Evolutionary conservation across 2,329 filamentous ascomycete species (phyloP), one percentile per base, ranked within the genome.

Genomic region (Talaromyces piceae): DNA sequence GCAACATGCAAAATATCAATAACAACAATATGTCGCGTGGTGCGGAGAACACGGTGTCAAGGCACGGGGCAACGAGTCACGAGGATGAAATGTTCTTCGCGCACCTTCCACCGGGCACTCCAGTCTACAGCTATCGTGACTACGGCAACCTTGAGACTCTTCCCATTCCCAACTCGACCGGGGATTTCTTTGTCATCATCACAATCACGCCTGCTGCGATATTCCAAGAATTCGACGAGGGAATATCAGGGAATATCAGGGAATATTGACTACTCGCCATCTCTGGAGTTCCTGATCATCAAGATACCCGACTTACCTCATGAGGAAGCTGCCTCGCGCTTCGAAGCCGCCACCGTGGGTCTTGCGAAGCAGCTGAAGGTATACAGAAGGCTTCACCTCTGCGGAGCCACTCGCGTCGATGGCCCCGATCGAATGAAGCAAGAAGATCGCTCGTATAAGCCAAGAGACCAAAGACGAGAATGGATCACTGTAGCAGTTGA

Each of bases 401-500:
- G 47, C 12, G 41, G 30, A 43, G 43, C 41, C 13, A 47, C 47
- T 43, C 47, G 22, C 2, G 44, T 46, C 25, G 26, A 50, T 33
- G 50, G 30, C 16, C 51, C 51, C 41, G 31, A 27, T 33, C 23
- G 51, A 54, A 30, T 22, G n/a, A 54, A 54, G 41, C 28, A 51
- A 30, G 49, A 45, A 31, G 49, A 51, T 25, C 49, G 44, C 18
- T 54, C 49, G 3, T 54, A 30, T 31, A 41, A 33, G 37, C 52
- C 45, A 54, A 2, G 5, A 11, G 20, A 31, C n/a, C 45, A 49
- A 45, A 7, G 2, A 23, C 49, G 49, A 31, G 16, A 51, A 13
- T 54, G 37, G 9, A 49, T 41, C 25, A 54, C 49, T 4, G 45
- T 54, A 8, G 49, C 45, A 12, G 26, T 52, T 11, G 52, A 54